Evolutionary conservation across 2,329 filamentous ascomycete genomes (phyloP), one percentile per base, ranked within the genome.

Genomic region (Westerdykella ornata): DNA sequence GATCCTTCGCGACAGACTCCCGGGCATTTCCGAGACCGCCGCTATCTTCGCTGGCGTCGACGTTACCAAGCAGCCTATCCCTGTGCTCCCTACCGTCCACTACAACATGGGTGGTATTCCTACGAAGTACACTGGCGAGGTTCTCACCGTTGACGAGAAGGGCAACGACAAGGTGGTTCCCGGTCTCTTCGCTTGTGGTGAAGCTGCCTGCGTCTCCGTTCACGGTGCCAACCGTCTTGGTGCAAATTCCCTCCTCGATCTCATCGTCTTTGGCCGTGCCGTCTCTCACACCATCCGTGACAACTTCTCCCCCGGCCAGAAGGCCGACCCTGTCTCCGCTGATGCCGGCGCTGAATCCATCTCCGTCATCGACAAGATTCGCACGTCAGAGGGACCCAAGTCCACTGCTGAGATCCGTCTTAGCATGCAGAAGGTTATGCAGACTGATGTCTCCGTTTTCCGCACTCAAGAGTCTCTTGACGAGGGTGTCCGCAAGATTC

Each of bases 101-200:
- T 98, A 98, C 80, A 96, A 96, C 79, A 98, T 97, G 92, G 90
- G 90, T 71, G 90, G 92, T 78, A 96, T 98, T 57, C 90, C 90
- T 39, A 97, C 92, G 54, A 88, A 87, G 63, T 97, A 95, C 78
- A 96, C 88, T 48, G 90, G 92, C 69, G 88, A 98, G 73, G 92
- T 97, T 47, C 72, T 98, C 55, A 94, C 88, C 14, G 75, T 94
- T 39, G 88, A 96, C 57, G 83, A 85, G 63, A 68, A 80, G 47
- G 92, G 92, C 54, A 81, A 94, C 44, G 92, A 97, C 73, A 79
- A 94, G 77, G 79, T 95, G 56, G 92, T 98, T 16, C 88, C 88
- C 43, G 90, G 90, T 69, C 80, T 98, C 50, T 97, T 90, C 67
- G 92, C 92, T 59, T 96, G 89, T 58, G 90, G 90, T 75, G 90